Evolutionary conservation across 2,329 filamentous ascomycete genomes (phyloP), one percentile per base, ranked within the genome.

Genomic region (Colletotrichum cereale): DNA sequence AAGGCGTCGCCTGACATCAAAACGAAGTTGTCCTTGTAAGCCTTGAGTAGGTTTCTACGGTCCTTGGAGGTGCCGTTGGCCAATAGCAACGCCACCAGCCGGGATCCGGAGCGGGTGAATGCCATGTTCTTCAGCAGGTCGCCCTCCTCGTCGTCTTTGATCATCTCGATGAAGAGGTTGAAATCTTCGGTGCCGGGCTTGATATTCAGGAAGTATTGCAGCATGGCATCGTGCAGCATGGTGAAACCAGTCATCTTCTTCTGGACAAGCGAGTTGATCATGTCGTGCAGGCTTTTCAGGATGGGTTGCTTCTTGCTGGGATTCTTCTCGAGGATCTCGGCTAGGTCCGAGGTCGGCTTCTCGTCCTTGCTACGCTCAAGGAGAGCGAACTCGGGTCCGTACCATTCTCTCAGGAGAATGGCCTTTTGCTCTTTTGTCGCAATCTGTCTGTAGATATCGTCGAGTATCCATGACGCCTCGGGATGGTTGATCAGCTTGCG

Each of bases 241-340:
- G 96, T 98, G 83, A 99, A 98, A 12, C 94, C 96, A 0, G 94
- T 97, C 84, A 96, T 91, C 84, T 96, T 96, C 89, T 99, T 99
- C 83, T 99, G 95, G 58, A 98, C 89, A 52, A 99, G 88, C 73
- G 92, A 90, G 82, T 98, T 97, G 85, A 97, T 96, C 83, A 97
- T 89, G 75, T 94, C 92, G 74, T 92, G 88, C 66, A 98, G 86
- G 78, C 93, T 93, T 79, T 92, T 92, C 91, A 98, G 93, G 75
- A 98, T 95, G 0, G 94, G 90, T 18, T 89, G 90, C 73, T 94
- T 90, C 87, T 98, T 98, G 84, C 95, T 94, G 1, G 96, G 94
- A 62, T 92, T 89, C 62, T 89, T 86, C 72, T 90, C 88, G 47
- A 99, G 83, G 63, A 99, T 96, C 73, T 88, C 83, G 48, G 89